Percentiles rank a stretch among this genome's conserved stretches.
Evolutionary conservation across 306 rosid genomes (phyloP).

Genomic region (Lathyrus tuberosus): DNA sequence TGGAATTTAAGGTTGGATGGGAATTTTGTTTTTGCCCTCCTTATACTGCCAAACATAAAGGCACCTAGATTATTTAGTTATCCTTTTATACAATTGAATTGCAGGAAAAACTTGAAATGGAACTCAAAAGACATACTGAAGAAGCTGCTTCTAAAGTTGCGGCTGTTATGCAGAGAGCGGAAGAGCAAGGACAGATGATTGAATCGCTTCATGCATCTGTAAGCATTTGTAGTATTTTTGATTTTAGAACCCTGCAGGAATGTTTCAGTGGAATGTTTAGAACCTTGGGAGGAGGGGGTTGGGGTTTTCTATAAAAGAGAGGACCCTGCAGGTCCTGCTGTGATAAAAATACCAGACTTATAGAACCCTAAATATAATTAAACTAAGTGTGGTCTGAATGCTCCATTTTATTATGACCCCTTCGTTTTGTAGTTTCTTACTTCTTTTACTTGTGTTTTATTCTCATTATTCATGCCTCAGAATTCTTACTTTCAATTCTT

Average conservation of each 20-base stretch:
- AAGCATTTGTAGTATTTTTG: constrained; percentile 37
- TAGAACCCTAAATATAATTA: not conserved
- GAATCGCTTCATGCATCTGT: constrained; percentile 94
- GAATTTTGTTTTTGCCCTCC: not conserved
- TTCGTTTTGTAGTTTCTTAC: not conserved
- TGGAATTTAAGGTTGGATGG: constrained; percentile 71
- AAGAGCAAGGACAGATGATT: constrained; percentile 90
- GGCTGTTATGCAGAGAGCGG: constrained; percentile 87
- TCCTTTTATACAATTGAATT: constrained; percentile 35
- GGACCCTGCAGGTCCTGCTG: constrained; percentile 8
- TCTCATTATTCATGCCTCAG: not conserved
- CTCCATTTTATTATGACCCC: constrained; percentile 8
- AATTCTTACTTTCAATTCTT: constrained; percentile 17
- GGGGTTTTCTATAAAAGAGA: constrained; percentile 11
- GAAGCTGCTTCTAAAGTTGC: constrained; percentile 82
- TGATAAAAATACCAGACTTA: not conserved
- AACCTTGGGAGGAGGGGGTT: constrained; percentile 4
- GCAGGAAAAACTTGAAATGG: constrained; percentile 76
- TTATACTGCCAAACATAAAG: not conserved
- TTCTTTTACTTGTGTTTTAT: not conserved
- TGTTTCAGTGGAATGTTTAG: not conserved
- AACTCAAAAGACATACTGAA: constrained; percentile 72
- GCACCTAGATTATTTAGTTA: not conserved
- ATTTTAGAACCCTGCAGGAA: not conserved
- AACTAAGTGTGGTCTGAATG: constrained; percentile 1